Evolutionary conservation across 1,139 yeast genomes (phyloP).

Genomic region (Yamadazyma songkhlaensis): DNA sequence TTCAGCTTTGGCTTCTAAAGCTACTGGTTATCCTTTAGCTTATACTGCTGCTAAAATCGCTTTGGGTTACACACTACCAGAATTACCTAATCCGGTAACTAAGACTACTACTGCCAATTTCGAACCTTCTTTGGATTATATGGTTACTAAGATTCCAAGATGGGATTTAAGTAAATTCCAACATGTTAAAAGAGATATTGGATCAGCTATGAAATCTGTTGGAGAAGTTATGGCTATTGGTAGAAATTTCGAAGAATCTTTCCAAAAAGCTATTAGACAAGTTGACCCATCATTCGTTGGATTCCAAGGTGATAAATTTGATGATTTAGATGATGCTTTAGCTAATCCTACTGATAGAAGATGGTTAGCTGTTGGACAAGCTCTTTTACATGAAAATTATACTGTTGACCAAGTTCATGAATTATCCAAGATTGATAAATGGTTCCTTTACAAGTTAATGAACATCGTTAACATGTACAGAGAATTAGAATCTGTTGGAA

Average conservation of each 20-base stretch:
- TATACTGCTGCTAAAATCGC: conserved; percentile 98
- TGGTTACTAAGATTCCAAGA: conserved; percentile 96
- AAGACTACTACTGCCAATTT: conserved; percentile 94
- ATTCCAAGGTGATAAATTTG: conserved; percentile 86
- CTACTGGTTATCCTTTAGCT: conserved; percentile 97
- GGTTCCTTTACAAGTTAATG: conserved; percentile 92
- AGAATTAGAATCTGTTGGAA: conserved; percentile 65
- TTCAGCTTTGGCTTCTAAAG: conserved; percentile 96
- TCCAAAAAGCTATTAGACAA: conserved; percentile 97
- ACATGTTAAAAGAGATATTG: conserved; percentile 89
- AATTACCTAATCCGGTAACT: conserved; percentile 94
- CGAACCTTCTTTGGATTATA: conserved; percentile 95
- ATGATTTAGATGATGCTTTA: conserved; percentile 74
- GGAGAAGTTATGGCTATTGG: conserved; percentile 99
- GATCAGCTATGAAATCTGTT: conserved; percentile 97
- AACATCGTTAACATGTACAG: conserved; percentile 88
- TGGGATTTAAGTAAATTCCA: conserved; percentile 97
- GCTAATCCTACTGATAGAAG: conserved; percentile 95
- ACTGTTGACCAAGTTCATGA: conserved; percentile 90
- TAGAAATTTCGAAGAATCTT: conserved; percentile 94
- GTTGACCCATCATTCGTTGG: conserved; percentile 91
- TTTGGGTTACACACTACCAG: conserved; percentile 90
- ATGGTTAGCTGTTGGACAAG: conserved; percentile 98
- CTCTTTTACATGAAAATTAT: conserved; percentile 84
- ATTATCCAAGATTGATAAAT: conserved; percentile 86